These are phyloP conservation scores for Skeletonema grethae DNA, from an alignment of 108 stramenopile genomes.

Conservation along the genomic window DNA sequence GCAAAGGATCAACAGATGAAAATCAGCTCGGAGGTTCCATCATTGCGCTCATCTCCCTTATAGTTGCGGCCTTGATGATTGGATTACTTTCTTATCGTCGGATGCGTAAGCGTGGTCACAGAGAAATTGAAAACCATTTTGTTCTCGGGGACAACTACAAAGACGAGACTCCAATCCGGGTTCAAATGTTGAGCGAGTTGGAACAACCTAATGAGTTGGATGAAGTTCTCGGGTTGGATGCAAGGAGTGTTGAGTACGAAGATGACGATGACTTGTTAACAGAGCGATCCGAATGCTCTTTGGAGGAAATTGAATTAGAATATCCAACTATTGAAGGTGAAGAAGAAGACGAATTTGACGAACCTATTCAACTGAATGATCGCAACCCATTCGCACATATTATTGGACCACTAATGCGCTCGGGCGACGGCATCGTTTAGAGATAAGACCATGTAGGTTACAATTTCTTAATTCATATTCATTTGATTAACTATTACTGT, in stretches of 20 bases:
- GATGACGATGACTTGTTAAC: constrained; percentile 34
- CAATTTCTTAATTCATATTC: background rate
- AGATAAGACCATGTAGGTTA: background rate
- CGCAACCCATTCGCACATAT: constrained; percentile 13
- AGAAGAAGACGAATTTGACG: constrained; percentile 3
- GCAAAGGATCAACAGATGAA: background rate
- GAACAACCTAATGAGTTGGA: constrained; percentile 27
- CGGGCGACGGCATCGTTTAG: background rate
- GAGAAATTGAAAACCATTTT: background rate
- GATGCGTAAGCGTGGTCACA: background rate
- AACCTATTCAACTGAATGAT: constrained; percentile 11
- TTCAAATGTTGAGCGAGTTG: constrained; percentile 23
- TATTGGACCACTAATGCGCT: background rate
- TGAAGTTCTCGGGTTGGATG: constrained; percentile 21
- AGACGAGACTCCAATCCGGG: constrained; percentile 38
- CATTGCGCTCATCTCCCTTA: background rate
- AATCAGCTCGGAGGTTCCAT: background rate
- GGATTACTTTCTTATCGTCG: background rate
- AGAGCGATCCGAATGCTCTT: constrained; percentile 31
- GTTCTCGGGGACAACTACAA: constrained; percentile 19
- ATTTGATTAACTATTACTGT: background rate
- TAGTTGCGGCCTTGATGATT: background rate
- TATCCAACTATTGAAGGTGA: background rate
- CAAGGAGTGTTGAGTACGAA: constrained; percentile 1
- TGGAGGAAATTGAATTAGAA: constrained; percentile 45